Percentiles rank a stretch among this genome's conserved stretches.
phyloP scores from a whole-genome alignment of 768 basidiomycete genomes.

The Lactarius tabidus region DNA sequence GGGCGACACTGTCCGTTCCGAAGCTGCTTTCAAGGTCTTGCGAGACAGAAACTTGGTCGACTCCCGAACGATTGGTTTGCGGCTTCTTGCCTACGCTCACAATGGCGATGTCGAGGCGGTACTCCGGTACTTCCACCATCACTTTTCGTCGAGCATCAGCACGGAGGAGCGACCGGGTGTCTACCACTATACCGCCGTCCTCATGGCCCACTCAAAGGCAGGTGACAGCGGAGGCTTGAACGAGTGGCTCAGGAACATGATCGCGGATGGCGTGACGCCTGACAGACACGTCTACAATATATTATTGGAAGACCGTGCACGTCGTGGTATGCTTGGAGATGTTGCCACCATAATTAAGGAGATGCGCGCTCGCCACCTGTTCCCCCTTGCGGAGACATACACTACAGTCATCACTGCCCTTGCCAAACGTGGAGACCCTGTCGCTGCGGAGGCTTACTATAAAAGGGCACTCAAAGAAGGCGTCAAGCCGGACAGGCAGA shows the following conservation, averaged over 20 bases:
- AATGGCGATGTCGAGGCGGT: slow-evolving; percentile 41
- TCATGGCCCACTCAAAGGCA: slow-evolving; percentile 49
- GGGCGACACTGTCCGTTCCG: slow-evolving; percentile 44
- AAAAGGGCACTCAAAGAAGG: slow-evolving; percentile 59
- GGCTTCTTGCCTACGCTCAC: slow-evolving; percentile 55
- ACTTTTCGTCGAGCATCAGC: slow-evolving; percentile 40
- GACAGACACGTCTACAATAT: slow-evolving; percentile 55
- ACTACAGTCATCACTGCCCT: slow-evolving; percentile 66
- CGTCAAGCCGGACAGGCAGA: slow-evolving; percentile 55
- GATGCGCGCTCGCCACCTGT: slow-evolving; percentile 52
- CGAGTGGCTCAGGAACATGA: slow-evolving; percentile 52
- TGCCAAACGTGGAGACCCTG: slow-evolving; percentile 55
- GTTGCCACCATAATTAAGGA: slow-evolving; percentile 49
- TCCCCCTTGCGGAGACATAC: slow-evolving; percentile 52
- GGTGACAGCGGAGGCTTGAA: slow-evolving; percentile 48
- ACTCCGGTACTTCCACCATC: slow-evolving; percentile 48
- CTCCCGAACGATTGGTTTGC: slow-evolving; percentile 37
- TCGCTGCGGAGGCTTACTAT: slow-evolving; percentile 64
- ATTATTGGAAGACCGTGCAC: slow-evolving; percentile 55
- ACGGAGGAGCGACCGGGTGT: slow-evolving; percentile 40
- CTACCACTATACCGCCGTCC: slow-evolving; percentile 52
- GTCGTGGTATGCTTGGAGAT: slow-evolving; percentile 49
- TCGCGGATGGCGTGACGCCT: slow-evolving; percentile 46
- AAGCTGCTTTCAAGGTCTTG: slow-evolving; percentile 42
- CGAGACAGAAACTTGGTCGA: slow-evolving; percentile 30